phyloP scores from a whole-genome alignment of 2,329 filamentous ascomycete species.

The Harringtonia aguacate region DNA sequence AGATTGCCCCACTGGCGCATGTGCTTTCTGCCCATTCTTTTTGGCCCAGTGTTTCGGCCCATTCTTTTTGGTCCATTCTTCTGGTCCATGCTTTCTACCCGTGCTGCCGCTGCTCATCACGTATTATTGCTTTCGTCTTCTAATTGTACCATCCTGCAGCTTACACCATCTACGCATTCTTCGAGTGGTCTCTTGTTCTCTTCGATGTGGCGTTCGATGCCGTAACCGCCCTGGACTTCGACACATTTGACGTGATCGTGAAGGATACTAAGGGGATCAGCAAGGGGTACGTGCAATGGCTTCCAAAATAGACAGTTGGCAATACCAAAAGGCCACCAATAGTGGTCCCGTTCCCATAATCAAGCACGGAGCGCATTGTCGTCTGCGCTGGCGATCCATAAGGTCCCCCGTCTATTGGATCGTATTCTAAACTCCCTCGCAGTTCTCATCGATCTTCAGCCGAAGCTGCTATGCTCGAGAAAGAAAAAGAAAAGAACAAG shows the following conservation, averaged over 20 bases:
- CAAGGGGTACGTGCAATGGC: slow-evolving; percentile 97
- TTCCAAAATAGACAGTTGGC: slow-evolving; percentile 61
- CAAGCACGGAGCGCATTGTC: not conserved
- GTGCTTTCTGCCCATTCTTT: not conserved
- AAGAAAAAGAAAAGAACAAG: slow-evolving; percentile 66
- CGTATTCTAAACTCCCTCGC: slow-evolving; percentile 29
- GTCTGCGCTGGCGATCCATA: not conserved
- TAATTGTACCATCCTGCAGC: slow-evolving; percentile 40
- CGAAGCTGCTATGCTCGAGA: slow-evolving; percentile 46
- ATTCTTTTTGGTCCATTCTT: not conserved
- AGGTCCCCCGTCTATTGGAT: slow-evolving; percentile 4
- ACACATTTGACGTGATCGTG: slow-evolving; percentile 75
- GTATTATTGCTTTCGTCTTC: not conserved
- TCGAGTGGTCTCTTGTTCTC: slow-evolving; percentile 91
- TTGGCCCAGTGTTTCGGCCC: not conserved
- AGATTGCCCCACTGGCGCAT: slow-evolving; percentile 17
- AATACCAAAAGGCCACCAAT: slow-evolving; percentile 6
- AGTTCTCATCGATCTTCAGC: slow-evolving; percentile 38
- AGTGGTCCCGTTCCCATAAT: too few relatives aligned
- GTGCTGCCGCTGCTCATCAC: too few relatives aligned
- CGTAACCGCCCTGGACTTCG: slow-evolving; percentile 86
- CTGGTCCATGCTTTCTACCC: too few relatives aligned
- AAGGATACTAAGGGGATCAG: slow-evolving; percentile 81
- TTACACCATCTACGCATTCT: slow-evolving; percentile 95
- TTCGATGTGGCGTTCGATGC: slow-evolving; percentile 96